phyloP scores from a whole-genome alignment of 768 basidiomycete genomes.

The Tulasnella sp. region DNA sequence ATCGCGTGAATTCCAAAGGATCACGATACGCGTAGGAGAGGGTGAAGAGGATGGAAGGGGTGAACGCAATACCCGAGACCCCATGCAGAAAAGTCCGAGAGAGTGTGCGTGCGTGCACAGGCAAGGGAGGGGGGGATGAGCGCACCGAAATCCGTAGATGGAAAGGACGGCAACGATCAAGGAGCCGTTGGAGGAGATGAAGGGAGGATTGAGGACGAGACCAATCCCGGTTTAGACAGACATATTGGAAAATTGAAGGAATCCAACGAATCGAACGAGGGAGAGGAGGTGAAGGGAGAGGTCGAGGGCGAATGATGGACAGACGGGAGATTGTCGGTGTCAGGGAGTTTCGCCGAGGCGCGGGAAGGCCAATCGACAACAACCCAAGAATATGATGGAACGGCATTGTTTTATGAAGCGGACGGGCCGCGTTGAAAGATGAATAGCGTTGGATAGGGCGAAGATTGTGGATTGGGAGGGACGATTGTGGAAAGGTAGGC shows the following conservation, averaged over 20 bases:
- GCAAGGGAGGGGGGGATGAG: neutral
- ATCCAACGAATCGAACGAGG: neutral
- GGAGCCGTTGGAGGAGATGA: neutral
- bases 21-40: neutral
- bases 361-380: neutral
- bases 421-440: neutral
- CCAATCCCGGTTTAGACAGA: neutral
- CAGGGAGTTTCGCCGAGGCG: neutral
- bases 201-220: neutral
- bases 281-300: neutral
- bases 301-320: neutral
- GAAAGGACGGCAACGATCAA: neutral
- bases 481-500: neutral
- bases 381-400: neutral
- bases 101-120: neutral
- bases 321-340: neutral
- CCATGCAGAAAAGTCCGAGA: neutral
- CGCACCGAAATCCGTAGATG: neutral
- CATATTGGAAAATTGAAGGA: neutral
- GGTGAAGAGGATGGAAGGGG: neutral
- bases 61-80: neutral
- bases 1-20: neutral
- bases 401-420: slow-evolving; percentile 2
- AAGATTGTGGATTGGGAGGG: neutral
- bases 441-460: neutral